phyloP scores from a whole-genome alignment of 1,284 basidiomycete genomes.

The Vanrija sp. region DNA sequence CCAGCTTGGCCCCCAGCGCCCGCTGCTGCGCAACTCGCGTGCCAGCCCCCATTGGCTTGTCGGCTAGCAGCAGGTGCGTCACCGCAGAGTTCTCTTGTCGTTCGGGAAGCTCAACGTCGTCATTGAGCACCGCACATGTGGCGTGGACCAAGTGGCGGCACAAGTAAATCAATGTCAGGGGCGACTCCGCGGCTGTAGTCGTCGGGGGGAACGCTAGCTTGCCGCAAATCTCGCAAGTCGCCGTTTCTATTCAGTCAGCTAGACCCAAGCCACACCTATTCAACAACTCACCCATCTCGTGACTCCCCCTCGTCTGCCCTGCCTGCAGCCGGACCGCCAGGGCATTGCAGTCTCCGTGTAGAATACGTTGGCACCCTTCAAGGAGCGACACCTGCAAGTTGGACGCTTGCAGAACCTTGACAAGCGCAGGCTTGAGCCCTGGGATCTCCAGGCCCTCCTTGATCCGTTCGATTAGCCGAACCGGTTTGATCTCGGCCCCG shows the following conservation, averaged over 20 bases:
- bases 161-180: conserved; percentile 61
- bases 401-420: conserved; percentile 96
- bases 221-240: conserved; percentile 63
- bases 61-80: conserved; percentile 59
- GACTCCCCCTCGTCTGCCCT: conserved; percentile 73
- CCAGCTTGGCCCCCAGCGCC: conserved; percentile 39
- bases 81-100: conserved; percentile 45
- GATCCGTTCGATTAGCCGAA: conserved; percentile 88
- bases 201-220: conserved; percentile 59
- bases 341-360: conserved; percentile 73
- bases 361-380: conserved; percentile 82
- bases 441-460: conserved; percentile 94
- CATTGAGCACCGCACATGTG: conserved; percentile 52
- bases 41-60: conserved; percentile 48
- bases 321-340: conserved; percentile 66
- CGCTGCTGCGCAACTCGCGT: conserved; percentile 57
- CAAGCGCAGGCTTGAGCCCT: conserved; percentile 85
- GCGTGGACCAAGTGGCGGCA: conserved; percentile 84
- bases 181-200: conserved; percentile 6
- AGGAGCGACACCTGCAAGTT: conserved; percentile 80
- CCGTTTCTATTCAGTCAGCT: conserved; percentile 52
- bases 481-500: conserved; percentile 92
- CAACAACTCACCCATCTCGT: conserved; percentile 61
- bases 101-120: conserved; percentile 38
- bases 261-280: background rate